Base-by-base conservation (phyloP, 2,329 filamentous ascomycete genomes). In the Pestalotiopsis fici region DNA sequence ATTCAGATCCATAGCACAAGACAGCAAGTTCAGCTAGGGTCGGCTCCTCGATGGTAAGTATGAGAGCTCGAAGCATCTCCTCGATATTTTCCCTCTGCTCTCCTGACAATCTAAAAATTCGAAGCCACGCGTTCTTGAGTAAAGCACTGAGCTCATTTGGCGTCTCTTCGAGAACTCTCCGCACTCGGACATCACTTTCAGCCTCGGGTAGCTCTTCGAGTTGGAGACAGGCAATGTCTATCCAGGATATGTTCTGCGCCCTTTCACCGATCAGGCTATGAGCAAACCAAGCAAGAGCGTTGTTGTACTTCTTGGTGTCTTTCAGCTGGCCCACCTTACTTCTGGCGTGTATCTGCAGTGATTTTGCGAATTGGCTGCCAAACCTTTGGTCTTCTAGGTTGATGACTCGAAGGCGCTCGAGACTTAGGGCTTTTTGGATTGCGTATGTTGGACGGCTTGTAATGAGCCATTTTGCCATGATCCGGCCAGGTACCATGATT, bases 211-310 rank as follows among this genome's bases (percentile, higher is more conserved):
- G 72, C 21, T 80, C 79, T n/a, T 78, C 73, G 1, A 83, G 76
- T 25, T 81, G 80, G 62, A 81, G 77, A 37, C 78, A 81, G 1
- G 80, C 80, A 3, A 83, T 81, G 28, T 83, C 80, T 31, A 83
- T 82, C 81, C 81, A 83, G 31, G 82, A 80, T 0, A 79, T 82
- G 61, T 81, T 82, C 7, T 81, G 79, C 0, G 81, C 81, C 37
- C 81, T 74, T 43, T 76, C 80, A 0, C 80, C 81, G 4, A 83
- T 80, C 2, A 83, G 71, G 63, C 80, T 83, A 47, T 79, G 80
- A 0, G 78, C 79, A 65, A 80, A 83, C 66, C 82, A 83, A 4
- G 79, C 74, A 2, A 83, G 74, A 1, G 81, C 81, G 61, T 78
- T 80, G 66, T 79, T 83, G 65, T 83, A 83, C 0, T 78, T 77